Conservation (phyloP, 176 grass and related monocot species). For the Triticum monococcum region DNA sequence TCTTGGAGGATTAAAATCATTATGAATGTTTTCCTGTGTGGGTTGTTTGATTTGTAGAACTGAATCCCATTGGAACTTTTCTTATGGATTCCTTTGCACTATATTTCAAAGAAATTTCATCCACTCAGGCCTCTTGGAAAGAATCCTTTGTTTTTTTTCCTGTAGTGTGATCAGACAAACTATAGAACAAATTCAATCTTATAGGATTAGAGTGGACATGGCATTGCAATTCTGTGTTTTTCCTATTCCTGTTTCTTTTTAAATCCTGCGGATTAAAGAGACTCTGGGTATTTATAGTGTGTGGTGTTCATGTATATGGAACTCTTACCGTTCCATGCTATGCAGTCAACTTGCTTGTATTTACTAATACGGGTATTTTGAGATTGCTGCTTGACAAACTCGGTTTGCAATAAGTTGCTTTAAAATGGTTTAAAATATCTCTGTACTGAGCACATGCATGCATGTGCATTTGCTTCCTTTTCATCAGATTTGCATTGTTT, state of each 20-base stretch:
- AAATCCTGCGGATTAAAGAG: not conserved
- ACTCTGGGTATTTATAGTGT: not conserved
- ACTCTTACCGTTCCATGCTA: not conserved
- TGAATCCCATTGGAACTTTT: not conserved
- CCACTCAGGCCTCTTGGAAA: not conserved
- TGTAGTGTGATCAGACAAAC: not conserved
- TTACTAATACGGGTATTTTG: conserved; percentile 79
- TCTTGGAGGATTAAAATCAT: not conserved
- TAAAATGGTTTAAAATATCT: not conserved
- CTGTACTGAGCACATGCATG: not conserved
- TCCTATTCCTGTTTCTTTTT: not conserved
- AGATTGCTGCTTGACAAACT: conserved; percentile 72
- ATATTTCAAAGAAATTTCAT: not conserved
- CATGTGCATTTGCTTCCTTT: not conserved
- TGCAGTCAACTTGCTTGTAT: conserved; percentile 28
- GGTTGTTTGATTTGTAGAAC: not conserved
- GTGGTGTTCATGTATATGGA: not conserved
- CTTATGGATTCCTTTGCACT: not conserved
- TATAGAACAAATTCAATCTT: not conserved
- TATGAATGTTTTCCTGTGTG: not conserved
- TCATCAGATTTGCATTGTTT: not conserved
- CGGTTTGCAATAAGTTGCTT: conserved; percentile 46
- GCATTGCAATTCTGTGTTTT: not conserved
- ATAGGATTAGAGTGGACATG: not conserved
- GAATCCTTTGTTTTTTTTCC: not conserved